A percentile compares a stretch with the other conserved stretches of the same genome.
These are phyloP conservation scores for Trichoderma guizhouense DNA, from an alignment of 2,329 filamentous ascomycete genomes.

Conservation along the genomic window DNA sequence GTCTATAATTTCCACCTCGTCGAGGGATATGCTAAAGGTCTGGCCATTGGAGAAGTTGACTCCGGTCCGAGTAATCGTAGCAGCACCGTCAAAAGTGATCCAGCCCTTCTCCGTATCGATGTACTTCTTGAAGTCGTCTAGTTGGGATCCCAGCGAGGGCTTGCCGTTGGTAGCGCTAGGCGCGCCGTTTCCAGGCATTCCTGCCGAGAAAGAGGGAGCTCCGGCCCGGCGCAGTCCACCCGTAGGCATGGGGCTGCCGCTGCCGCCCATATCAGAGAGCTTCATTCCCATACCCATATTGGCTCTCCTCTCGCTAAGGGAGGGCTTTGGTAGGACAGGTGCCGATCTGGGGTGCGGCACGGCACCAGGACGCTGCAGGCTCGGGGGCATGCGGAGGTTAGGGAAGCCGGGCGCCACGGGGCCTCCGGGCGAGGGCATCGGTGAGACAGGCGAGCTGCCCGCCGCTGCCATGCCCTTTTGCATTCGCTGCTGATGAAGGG, in stretches of 20 bases:
- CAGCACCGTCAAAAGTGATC: slow-evolving; percentile 89
- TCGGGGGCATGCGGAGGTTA: slow-evolving; percentile 41
- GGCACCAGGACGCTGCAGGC: slow-evolving; percentile 44
- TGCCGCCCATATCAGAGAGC: slow-evolving; percentile 50
- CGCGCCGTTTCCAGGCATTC: slow-evolving; percentile 32
- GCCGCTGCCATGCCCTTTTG: slow-evolving; percentile 40
- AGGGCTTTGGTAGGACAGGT: slow-evolving; percentile 50
- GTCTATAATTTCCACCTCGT: slow-evolving; percentile 89
- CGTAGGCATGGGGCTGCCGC: slow-evolving; percentile 24
- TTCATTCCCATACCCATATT: slow-evolving; percentile 50
- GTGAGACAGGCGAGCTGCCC: slow-evolving; percentile 29
- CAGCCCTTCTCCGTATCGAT: slow-evolving; percentile 90
- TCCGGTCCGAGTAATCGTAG: slow-evolving; percentile 80
- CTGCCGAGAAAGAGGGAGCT: slow-evolving; percentile 42
- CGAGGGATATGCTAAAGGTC: slow-evolving; percentile 88
- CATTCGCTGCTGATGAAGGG: slow-evolving; percentile 46
- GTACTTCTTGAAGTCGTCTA: slow-evolving; percentile 67
- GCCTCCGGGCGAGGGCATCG: slow-evolving; percentile 32
- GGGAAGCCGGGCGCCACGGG: slow-evolving; percentile 43
- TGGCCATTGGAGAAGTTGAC: slow-evolving; percentile 90
- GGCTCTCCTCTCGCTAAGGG: slow-evolving; percentile 64
- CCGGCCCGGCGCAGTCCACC: slow-evolving; percentile 30
- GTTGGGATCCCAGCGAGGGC: slow-evolving; percentile 43
- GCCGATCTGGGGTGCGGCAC: slow-evolving; percentile 53
- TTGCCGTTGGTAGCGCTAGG: slow-evolving; percentile 23